Evolutionary conservation across 306 rosid genomes (phyloP).

Genomic region (Cucurbita ficifolia): DNA sequence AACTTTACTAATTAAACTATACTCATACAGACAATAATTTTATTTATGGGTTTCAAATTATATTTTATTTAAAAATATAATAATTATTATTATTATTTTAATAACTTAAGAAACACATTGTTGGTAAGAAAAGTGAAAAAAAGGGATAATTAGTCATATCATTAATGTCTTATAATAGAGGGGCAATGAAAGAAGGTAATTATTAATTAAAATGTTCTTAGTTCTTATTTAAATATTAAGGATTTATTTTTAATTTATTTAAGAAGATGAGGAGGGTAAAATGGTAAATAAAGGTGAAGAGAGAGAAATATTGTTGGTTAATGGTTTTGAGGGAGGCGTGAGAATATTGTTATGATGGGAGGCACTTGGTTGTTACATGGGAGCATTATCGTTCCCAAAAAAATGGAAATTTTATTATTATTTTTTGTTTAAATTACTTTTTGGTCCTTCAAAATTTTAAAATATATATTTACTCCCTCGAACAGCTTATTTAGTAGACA

Average conservation of each 20-base stretch:
- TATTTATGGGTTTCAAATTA: no score
- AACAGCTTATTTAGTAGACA: no score
- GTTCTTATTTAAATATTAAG: not conserved
- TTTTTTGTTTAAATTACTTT: not conserved
- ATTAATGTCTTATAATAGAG: no score
- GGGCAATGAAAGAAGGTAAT: no score
- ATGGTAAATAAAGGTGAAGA: not conserved
- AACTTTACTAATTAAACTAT: no score
- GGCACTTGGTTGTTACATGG: slow-evolving; percentile 40
- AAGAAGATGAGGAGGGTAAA: slow-evolving; percentile 24
- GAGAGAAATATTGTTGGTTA: not conserved
- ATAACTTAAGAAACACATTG: no score
- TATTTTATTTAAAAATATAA: no score
- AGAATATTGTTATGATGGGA: slow-evolving; percentile 36
- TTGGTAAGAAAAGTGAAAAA: no score
- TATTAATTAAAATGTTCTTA: slow-evolving; percentile 17
- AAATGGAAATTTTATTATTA: not conserved
- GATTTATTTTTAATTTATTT: slow-evolving; percentile 15
- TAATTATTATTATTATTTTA: no score
- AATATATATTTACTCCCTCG: no score
- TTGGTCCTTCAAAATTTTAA: not conserved
- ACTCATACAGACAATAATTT: no score
- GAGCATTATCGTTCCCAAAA: slow-evolving; percentile 18
- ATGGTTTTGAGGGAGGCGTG: slow-evolving; percentile 27
- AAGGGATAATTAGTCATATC: no score